Base-by-base conservation (phyloP, 2,329 filamentous ascomycete species). In the Beauveria brongniartii region DNA sequence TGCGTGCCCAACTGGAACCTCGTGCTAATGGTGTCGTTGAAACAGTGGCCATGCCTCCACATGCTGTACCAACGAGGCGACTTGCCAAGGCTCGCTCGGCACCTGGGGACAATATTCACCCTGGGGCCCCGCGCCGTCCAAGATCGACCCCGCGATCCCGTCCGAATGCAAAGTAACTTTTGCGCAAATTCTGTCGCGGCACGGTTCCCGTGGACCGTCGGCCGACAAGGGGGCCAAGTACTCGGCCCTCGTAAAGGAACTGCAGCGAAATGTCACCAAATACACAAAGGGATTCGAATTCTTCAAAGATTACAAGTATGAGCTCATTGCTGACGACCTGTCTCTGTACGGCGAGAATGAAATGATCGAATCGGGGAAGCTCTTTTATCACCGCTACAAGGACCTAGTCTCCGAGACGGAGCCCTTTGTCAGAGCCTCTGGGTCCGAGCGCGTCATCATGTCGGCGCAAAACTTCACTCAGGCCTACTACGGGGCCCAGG, bases 61-160 rank as follows among this genome's bases (percentile, higher is more conserved):
- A 30, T 60, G 50, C 51, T 54, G 58, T 22, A 54, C 51, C 41
- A 47, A 55, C 16, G 48, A 48, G 41, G 58, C 41, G 58, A 60
- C 50, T 18, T 59, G 56, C 40, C 53, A 48, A n/a, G 56, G 56
- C 26, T 80, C 87, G 50, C 84, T 85, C 1, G 88, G 85, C 65
- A 81, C 79, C 60, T 96, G 91, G 91, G 92, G 92, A 61, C 91
- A 93, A 71, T 96, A 96, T 72, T 89, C 91, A 20, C 90, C 92
- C 2, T 95, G 86, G 75, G 96, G 90, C 74, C 82, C 87, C 1
- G 87, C 92, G 0, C 81, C 86, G 7, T 91, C 88, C 1, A 77
- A 83, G 3, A 83, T 91, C 55, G 77, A 84, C 18, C 67, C 79
- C 7, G 77, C 78, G 8, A 75, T 88, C 1, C 92, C 91, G 0